phyloP scores from a whole-genome alignment of 805 yeast species.

The Tetrapisispora namnaoensis region DNA sequence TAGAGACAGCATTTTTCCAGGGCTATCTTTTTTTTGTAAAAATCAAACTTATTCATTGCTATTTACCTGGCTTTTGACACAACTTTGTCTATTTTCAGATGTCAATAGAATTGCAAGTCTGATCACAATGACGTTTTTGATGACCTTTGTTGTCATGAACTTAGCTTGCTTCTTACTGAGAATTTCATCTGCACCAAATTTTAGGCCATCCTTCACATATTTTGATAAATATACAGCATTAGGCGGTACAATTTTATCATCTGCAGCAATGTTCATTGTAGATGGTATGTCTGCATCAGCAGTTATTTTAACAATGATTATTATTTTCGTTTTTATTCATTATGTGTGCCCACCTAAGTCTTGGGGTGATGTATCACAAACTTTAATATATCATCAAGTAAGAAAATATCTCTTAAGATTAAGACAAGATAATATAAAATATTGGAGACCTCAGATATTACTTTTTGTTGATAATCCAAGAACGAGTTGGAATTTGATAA shows the following conservation, averaged over 20 bases:
- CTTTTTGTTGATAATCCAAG: constrained; percentile 86
- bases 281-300: constrained; percentile 84
- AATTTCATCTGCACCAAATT: constrained; percentile 94
- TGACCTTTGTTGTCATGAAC: constrained; percentile 93
- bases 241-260: constrained; percentile 58
- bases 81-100: constrained; percentile 76
- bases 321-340: constrained; percentile 71
- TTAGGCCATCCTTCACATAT: constrained; percentile 87
- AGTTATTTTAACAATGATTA: constrained; percentile 53
- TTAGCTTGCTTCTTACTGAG: constrained; percentile 84
- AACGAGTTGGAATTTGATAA: constrained; percentile 82
- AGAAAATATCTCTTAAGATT: constrained; percentile 72
- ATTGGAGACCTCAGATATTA: constrained; percentile 95
- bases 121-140: constrained; percentile 92
- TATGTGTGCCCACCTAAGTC: constrained; percentile 89
- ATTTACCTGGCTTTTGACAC: constrained; percentile 75
- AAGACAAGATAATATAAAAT: constrained; percentile 87
- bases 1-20: constrained; percentile 80
- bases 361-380: constrained; percentile 98
- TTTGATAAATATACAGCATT: constrained; percentile 78
- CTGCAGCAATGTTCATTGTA: constrained; percentile 85
- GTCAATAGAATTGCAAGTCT: constrained; percentile 90
- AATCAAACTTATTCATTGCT: constrained; percentile 61
- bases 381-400: constrained; percentile 91
- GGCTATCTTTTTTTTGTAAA: constrained; percentile 48